Percentiles rank a stretch among this genome's conserved stretches.
Evolutionary conservation across 805 yeast genomes (phyloP).

Genomic region (Teunomyces panamensis): DNA sequence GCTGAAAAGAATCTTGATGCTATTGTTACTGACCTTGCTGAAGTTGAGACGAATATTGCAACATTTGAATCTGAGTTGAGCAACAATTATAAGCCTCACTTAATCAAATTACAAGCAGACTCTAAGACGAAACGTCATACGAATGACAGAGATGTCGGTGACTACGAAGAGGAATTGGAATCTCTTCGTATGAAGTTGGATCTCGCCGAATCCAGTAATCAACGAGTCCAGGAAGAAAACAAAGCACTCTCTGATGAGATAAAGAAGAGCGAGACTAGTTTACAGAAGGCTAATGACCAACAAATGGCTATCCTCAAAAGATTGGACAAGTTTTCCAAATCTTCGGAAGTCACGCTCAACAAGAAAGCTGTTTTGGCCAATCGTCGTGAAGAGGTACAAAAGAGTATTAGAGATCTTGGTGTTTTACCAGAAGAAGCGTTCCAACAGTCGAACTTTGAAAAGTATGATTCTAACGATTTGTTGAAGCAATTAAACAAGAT

Average conservation of each 20-base stretch:
- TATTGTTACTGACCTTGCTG: conserved; percentile 38
- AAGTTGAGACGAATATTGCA: conserved; percentile 46
- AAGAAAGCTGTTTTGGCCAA: conserved; percentile 56
- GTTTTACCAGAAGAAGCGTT: conserved; percentile 85
- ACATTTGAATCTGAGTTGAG: conserved; percentile 52
- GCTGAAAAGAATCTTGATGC: conserved; percentile 41
- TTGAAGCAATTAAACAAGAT: conserved; percentile 51
- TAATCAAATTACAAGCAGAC: conserved; percentile 11
- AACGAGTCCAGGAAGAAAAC: conserved; percentile 21
- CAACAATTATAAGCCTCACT: conserved; percentile 57
- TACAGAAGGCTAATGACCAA: conserved; percentile 52
- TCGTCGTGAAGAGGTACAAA: conserved; percentile 70
- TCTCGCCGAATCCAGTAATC: conserved; percentile 26
- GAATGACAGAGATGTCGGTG: conserved; percentile 11
- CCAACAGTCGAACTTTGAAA: conserved; percentile 37
- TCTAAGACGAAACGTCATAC: conserved; percentile 4
- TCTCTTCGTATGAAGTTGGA: conserved; percentile 22
- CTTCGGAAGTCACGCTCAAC: conserved; percentile 61
- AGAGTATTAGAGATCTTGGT: conserved; percentile 79
- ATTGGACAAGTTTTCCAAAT: conserved; percentile 59
- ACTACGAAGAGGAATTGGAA: conserved; percentile 23
- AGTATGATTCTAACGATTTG: conserved; percentile 49
- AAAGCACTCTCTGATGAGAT: conserved; percentile 30
- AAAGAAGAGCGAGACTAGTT: conserved; percentile 31
- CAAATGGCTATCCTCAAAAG: conserved; percentile 54